These are phyloP conservation scores for Dryas drummondii DNA, from an alignment of 306 rosid genomes.

Conservation along the genomic window DNA sequence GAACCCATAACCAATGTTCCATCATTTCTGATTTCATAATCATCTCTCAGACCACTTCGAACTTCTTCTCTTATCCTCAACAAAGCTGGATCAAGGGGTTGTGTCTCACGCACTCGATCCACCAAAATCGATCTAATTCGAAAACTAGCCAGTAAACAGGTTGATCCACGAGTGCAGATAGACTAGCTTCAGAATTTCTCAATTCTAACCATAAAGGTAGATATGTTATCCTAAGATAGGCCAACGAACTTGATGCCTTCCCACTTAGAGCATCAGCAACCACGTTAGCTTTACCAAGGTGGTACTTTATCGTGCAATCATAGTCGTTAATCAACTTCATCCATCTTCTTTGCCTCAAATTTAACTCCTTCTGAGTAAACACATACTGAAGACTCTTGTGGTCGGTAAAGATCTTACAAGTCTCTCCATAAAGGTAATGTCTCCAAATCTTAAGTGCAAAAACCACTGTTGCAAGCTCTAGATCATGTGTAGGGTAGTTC, in stretches of 20 bases:
- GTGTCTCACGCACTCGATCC: background rate
- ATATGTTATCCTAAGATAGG: background rate
- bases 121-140: background rate
- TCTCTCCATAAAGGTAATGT: background rate
- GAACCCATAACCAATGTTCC: too few relatives aligned
- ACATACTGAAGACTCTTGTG: background rate
- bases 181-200: background rate
- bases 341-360: background rate
- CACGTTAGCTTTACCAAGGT: background rate
- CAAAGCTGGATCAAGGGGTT: background rate
- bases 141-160: background rate
- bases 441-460: background rate
- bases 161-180: too few relatives aligned
- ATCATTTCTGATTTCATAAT: too few relatives aligned
- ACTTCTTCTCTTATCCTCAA: background rate
- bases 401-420: background rate
- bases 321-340: background rate
- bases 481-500: too few relatives aligned
- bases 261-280: background rate
- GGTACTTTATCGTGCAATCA: background rate
- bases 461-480: background rate
- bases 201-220: background rate
- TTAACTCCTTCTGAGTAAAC: background rate
- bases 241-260: background rate
- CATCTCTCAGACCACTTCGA: too few relatives aligned